Base-by-base conservation (phyloP, 1,139 yeast genomes). In the Pichiaceae sp. region DNA sequence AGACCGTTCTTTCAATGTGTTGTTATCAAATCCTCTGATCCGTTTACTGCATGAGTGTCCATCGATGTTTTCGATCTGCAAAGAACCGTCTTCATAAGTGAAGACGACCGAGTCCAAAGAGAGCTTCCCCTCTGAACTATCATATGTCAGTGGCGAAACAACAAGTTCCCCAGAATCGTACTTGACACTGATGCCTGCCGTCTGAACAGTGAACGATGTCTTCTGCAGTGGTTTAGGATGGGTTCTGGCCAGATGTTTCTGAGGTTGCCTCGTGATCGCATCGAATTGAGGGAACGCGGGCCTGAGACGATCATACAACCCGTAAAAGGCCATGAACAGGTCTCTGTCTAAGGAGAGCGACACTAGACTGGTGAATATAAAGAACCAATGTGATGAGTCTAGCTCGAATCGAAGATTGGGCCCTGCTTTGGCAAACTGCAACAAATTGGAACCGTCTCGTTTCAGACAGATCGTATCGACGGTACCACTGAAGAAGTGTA, bases 401-500 rank as follows among this genome's bases (percentile, higher is more conserved):
- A n/a, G n/a, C n/a, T n/a, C n/a, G n/a, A n/a, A n/a, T n/a, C n/a
- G n/a, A n/a, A n/a, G n/a, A n/a, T n/a, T n/a, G n/a, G n/a, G n/a
- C n/a, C n/a, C n/a, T n/a, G n/a, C n/a, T n/a, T n/a, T n/a, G 36
- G 7, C 24, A 33, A 66, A 54, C 0, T 62, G 36, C 0, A 43
- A 42, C 2, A 40, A 44, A 3, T 40, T 41, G 15, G 38, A 17
- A 1, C 41, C 41, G 1, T 59, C 59, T 15, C 60, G 44, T 1
- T 53, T 30, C 3, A 69, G 43, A 8, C 43, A 44, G 18, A 72
- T 43, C 0, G 42, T 45, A 39, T 66, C 64, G 2, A 73, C 46
- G 0, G 73, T 72, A 1, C 84, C 85, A 45, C 64, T 69, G 3
- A 65, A 46, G 33, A 71, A 56, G 1, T 51, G 50, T 1, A 62